A percentile compares a stretch with the other conserved stretches of the same genome.
These are phyloP conservation scores for Fusarium miscanthi DNA, from an alignment of 2,329 filamentous ascomycete genomes.

Conservation along the genomic window DNA sequence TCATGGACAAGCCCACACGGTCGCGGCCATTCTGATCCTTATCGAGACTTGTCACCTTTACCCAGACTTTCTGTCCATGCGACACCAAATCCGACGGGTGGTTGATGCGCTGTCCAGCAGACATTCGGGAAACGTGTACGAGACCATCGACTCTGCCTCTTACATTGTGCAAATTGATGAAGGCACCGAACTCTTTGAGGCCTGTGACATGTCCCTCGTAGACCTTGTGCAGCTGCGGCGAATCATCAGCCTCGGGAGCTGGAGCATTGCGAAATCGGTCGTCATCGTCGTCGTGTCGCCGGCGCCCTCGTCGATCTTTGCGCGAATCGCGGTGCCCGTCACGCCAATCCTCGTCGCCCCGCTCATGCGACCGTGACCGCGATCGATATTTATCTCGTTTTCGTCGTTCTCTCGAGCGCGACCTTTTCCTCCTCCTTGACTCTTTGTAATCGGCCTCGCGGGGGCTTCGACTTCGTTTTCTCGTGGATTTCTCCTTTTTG, in stretches of 20 bases:
- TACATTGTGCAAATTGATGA: slow-evolving; percentile 91
- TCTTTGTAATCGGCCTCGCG: slow-evolving; percentile 57
- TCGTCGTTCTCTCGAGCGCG: slow-evolving; percentile 56
- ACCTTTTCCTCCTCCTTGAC: slow-evolving; percentile 55
- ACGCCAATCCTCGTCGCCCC: slow-evolving; percentile 60
- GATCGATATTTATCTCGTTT: slow-evolving; percentile 51
- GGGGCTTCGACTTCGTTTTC: slow-evolving; percentile 71
- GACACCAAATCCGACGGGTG: slow-evolving; percentile 90
- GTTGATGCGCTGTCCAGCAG: slow-evolving; percentile 85
- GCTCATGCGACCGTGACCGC: slow-evolving; percentile 53
- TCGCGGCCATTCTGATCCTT: slow-evolving; percentile 57
- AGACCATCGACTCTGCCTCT: slow-evolving; percentile 90
- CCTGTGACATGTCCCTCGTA: slow-evolving; percentile 92
- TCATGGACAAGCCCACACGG: slow-evolving; percentile 92
- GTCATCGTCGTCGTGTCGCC: slow-evolving; percentile 57
- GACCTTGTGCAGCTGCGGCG: slow-evolving; percentile 84
- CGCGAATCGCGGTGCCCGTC: slow-evolving; percentile 48
- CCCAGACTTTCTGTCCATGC: slow-evolving; percentile 84
- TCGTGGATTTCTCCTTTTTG: slow-evolving; percentile 59
- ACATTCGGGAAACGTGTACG: slow-evolving; percentile 92
- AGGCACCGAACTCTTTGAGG: slow-evolving; percentile 94
- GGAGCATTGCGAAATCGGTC: slow-evolving; percentile 74
- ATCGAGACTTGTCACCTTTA: slow-evolving; percentile 92
- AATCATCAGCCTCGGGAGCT: slow-evolving; percentile 80
- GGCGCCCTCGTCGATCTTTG: slow-evolving; percentile 51